Base-by-base conservation (phyloP, 2,329 filamentous ascomycete genomes). In the Trichoderma afroharzianum region DNA sequence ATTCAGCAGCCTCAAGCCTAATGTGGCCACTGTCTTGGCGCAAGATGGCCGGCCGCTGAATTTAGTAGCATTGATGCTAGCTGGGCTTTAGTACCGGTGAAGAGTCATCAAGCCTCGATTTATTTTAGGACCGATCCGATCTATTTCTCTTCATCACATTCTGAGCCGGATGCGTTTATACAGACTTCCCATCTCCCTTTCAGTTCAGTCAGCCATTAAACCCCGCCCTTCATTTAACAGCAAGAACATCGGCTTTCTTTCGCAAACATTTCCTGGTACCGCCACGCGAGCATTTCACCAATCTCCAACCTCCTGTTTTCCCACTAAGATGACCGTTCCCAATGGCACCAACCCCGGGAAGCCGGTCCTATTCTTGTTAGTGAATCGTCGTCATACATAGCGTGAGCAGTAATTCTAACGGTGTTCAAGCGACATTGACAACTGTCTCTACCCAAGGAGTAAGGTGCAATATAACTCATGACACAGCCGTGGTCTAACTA, bases 401-500 rank as follows among this genome's bases (percentile, higher is more conserved):
- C 9, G 6, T 1, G 3, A 36, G 55, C 11, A 61, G 59, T 15
- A n/a, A 7, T 61, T n/a, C 59, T 63, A 12, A 63, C 62, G 8
- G 39, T 33, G 15, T 18, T 21, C 89, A 81, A 98, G 98, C 79
- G 96, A 99, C 80, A 98, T 99, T 79, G 96, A 99, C 86, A 99
- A 99, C 79, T 99, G 97, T 82, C 88, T 98, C 70, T 98, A 98
- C 78, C 90, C 95, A 0, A 94, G 92, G 82, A 95, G 93, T 94
- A 79, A 82, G 88, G 80, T 58, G 4, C 9, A 43, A 32, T 58
- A 28, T 33, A 39, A 18, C 73, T 62, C 26, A 59, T 70, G 66
- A 39, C 26, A 30, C 43, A 68, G 14, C 33, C 58, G 63, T 68
- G 73, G 71, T 61, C 57, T 63, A 14, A 59, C 63, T n/a, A 4